A percentile compares a stretch with the other conserved stretches of the same genome.
phyloP scores from a whole-genome alignment of 495 filamentous ascomycete species.

The Penicillium robsamsonii region DNA sequence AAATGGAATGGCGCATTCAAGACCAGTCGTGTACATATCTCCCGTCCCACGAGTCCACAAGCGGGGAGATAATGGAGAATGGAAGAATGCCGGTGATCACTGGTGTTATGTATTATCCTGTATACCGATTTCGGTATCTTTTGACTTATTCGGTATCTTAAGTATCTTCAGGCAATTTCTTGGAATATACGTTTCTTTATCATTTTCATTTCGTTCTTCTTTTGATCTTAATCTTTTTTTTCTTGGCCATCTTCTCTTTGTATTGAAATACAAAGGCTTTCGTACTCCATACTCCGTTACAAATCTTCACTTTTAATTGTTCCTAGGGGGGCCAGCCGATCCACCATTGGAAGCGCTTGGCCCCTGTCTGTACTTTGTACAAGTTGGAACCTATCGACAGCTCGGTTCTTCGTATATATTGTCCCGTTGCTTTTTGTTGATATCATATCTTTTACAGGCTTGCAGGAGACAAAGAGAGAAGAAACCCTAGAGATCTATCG shows the following conservation, averaged over 20 bases:
- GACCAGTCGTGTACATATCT: conserved; percentile 17
- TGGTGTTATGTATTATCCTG: not conserved
- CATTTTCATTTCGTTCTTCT: not conserved
- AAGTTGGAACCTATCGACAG: not conserved
- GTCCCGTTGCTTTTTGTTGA: not conserved
- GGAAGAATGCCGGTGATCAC: not conserved
- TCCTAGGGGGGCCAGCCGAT: conserved; percentile 10
- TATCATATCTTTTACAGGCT: conserved; percentile 1
- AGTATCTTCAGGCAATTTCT: not conserved
- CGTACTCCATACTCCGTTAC: not conserved
- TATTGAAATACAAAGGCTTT: conserved; percentile 3
- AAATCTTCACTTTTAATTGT: not conserved
- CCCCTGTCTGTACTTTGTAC: conserved; percentile 15
- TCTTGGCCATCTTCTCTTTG: not conserved
- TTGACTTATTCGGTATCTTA: not conserved
- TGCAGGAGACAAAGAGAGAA: not conserved
- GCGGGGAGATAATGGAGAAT: conserved; percentile 16
- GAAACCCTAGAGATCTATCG: conserved; percentile 6
- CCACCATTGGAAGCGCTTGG: conserved; percentile 14
- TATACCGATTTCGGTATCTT: not conserved
- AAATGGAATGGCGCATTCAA: conserved; percentile 7
- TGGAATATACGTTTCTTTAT: not conserved
- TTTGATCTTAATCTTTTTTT: not conserved
- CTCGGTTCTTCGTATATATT: not conserved
- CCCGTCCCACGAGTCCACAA: conserved; percentile 24